These are phyloP conservation scores for Aaosphaeria pasadenensis DNA, from an alignment of 2,329 filamentous ascomycete genomes.

Conservation along the genomic window DNA sequence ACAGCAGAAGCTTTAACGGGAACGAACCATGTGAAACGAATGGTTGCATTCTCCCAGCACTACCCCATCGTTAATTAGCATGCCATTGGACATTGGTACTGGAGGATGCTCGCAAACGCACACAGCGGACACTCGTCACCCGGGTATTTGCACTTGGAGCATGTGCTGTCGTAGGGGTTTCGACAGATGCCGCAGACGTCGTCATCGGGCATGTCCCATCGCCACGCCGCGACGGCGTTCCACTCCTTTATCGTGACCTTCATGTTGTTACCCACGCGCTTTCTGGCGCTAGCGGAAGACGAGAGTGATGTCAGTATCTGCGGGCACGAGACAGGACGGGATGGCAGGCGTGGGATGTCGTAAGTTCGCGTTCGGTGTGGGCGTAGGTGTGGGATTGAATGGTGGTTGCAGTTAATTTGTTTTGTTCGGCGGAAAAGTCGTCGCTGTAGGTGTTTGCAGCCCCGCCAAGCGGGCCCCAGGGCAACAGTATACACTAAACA, in stretches of 20 bases:
- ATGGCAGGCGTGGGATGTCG: slow-evolving; percentile 19
- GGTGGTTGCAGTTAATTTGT: too few species aligned
- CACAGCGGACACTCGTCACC: slow-evolving; percentile 92
- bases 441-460: too few species aligned
- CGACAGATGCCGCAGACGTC: slow-evolving; percentile 99
- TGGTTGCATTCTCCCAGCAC: slow-evolving; percentile 96
- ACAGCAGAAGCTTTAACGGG: too few species aligned
- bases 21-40: slow-evolving; percentile 87
- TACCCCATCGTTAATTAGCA: slow-evolving; percentile 35
- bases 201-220: slow-evolving; percentile 95
- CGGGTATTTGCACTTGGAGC: slow-evolving; percentile 95
- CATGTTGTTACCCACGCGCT: slow-evolving; percentile 53
- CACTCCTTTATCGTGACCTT: slow-evolving; percentile 93
- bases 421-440: too few species aligned
- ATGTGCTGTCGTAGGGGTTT: slow-evolving; percentile 95
- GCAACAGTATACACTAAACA: too few species aligned
- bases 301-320: slow-evolving; percentile 5
- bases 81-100: neutral
- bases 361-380: slow-evolving; percentile 13
- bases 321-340: slow-evolving; percentile 7
- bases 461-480: too few species aligned
- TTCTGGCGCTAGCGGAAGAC: neutral
- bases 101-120: slow-evolving; percentile 44
- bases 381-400: neutral
- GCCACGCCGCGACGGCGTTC: slow-evolving; percentile 94